Evolutionary conservation across 257 asterid species (phyloP).

Genomic region (Pogostemon cablin): DNA sequence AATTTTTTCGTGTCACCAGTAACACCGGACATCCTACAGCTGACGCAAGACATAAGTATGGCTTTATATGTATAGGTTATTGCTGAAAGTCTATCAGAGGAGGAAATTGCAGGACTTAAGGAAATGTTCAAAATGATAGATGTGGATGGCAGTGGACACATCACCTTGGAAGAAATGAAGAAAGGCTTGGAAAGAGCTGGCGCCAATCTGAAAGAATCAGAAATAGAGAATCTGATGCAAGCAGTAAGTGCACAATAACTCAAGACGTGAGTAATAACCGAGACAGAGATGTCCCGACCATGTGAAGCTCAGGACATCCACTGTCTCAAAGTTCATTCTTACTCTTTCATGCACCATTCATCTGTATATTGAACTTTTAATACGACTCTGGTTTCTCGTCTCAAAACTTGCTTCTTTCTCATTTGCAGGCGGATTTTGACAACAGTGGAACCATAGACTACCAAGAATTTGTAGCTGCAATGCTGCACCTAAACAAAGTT

Average conservation of each 20-base stretch:
- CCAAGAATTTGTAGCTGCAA: constrained; percentile 91
- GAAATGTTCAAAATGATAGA: constrained; percentile 85
- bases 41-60: constrained; percentile 9
- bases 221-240: constrained; percentile 71
- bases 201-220: constrained; percentile 81
- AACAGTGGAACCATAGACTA: constrained; percentile 91
- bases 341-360: too few species aligned
- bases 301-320: too few species aligned
- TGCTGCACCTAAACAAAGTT: constrained; percentile 82
- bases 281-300: too few species aligned
- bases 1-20: too few species aligned
- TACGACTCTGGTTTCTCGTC: too few species aligned
- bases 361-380: too few species aligned
- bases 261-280: too few species aligned
- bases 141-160: constrained; percentile 82
- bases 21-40: background rate
- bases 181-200: constrained; percentile 74
- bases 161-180: constrained; percentile 84
- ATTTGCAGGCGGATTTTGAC: constrained; percentile 77
- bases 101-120: constrained; percentile 86
- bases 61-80: constrained; percentile 54
- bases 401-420: background rate
- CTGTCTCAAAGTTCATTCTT: too few species aligned
- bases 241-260: constrained; percentile 57
- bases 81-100: constrained; percentile 84